A percentile compares a stretch with the other conserved stretches of the same genome.
Evolutionary conservation across 768 basidiomycete species (phyloP).

Genomic region (Cystobasidium tubakii): DNA sequence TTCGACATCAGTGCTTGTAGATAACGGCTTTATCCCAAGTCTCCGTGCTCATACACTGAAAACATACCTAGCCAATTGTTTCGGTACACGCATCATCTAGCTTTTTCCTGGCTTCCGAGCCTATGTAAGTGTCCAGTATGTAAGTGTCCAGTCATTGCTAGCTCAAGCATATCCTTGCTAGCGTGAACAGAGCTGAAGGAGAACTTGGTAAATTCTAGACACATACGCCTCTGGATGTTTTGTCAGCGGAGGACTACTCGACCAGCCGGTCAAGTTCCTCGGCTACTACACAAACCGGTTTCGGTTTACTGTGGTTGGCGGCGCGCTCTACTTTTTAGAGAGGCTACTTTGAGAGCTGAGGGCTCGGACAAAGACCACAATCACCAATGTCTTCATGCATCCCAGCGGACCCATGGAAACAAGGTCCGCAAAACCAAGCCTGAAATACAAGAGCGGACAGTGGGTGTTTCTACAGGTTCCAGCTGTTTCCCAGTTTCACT

Average conservation of each 20-base stretch:
- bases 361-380: slow-evolving; percentile 61
- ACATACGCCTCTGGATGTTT: slow-evolving; percentile 68
- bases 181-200: no score
- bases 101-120: slow-evolving; percentile 87
- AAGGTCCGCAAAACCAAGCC: slow-evolving; percentile 80
- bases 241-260: slow-evolving; percentile 59
- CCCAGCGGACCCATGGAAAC: slow-evolving; percentile 90
- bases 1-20: slow-evolving; percentile 55
- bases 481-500: slow-evolving; percentile 73
- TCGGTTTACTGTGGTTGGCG: slow-evolving; percentile 82
- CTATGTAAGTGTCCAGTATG: slow-evolving; percentile 56
- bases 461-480: slow-evolving; percentile 84
- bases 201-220: no score
- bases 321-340: slow-evolving; percentile 81
- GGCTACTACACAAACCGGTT: slow-evolving; percentile 84
- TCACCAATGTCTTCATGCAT: slow-evolving; percentile 81
- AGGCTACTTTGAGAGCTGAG: slow-evolving; percentile 65
- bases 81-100: slow-evolving; percentile 94
- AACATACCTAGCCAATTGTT: slow-evolving; percentile 61
- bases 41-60: neutral
- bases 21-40: no score
- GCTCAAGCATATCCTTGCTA: no score
- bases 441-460: slow-evolving; percentile 85
- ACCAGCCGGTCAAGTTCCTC: slow-evolving; percentile 56
- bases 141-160: no score